Base-by-base conservation (phyloP, 345 rosid species). In the Anastatica hierochuntica region DNA sequence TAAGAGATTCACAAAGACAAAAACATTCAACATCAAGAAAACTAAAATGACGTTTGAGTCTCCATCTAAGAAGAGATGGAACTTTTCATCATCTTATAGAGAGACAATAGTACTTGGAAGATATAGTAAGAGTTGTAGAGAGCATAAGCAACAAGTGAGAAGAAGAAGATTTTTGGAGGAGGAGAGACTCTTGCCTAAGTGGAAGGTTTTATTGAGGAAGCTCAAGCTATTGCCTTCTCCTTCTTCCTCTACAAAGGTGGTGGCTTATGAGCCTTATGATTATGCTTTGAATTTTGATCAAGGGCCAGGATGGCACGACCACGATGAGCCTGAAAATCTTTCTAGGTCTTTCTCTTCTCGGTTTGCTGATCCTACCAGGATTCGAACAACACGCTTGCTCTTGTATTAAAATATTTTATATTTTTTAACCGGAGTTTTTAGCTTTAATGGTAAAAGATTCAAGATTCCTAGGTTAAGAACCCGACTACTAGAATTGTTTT, bases 271-370 rank as follows among this genome's bases (percentile, higher is more conserved):
- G 18, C 79, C 67, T 8, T 46, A 47, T 1, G 73, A 66, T 14
- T 81, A 78, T 42, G 53, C 66, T 43, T 72, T 74, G 79, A 81
- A 81, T 49, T 81, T 81, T 24, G 88, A 81, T 63, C 74, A 72
- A 26, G 88, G n/a, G n/a, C n/a, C n/a, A n/a, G n/a, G n/a, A n/a
- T n/a, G n/a, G n/a, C n/a, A 59, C 1, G 70, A 81, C 16, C 76
- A 78, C 0, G 82, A 76, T 1, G 66, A 78, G 45, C 80, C 84
- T 0, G 84, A 81, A 33, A 72, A 69, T 57, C 69, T 76, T 26
- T 20, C 63, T 14, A 63, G 84, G 18, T 78, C 88, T 18, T 81
- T 81, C 63, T 76, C 88, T 14, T 74, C 71, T 17, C 78, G 88
- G 12, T 81, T 58, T 39, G 78, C 88, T 42, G 70, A 67, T 60